Evolutionary conservation across 2,329 filamentous ascomycete genomes (phyloP).

Genomic region (Pseudocercospora cruenta): DNA sequence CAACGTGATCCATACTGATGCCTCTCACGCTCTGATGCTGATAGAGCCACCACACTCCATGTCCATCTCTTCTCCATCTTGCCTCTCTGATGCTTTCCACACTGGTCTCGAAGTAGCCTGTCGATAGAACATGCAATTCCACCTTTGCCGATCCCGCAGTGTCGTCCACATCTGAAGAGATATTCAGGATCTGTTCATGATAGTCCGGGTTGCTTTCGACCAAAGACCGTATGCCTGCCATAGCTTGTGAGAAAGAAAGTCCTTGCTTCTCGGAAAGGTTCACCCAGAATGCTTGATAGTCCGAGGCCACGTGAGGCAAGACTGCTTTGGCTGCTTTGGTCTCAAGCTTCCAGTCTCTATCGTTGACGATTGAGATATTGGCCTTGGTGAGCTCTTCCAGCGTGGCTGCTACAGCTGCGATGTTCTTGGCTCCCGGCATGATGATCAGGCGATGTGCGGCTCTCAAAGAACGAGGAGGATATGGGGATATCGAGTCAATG

Average conservation of each 20-base stretch:
- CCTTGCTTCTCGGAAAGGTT: background rate
- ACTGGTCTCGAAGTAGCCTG: background rate
- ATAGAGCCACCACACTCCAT: conserved; percentile 56
- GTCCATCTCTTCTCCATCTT: background rate
- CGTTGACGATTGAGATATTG: background rate
- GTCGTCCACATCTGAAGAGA: background rate
- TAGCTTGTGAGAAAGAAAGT: background rate
- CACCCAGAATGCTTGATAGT: background rate
- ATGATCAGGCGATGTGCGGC: too few relatives aligned
- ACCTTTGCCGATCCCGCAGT: background rate
- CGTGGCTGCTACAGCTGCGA: background rate
- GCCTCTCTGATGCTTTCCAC: conserved; percentile 4
- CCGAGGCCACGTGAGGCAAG: background rate
- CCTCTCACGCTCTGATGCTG: background rate
- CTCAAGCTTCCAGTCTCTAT: background rate
- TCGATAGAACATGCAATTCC: background rate
- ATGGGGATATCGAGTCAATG: too few relatives aligned
- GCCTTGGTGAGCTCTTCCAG: background rate
- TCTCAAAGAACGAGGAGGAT: too few relatives aligned
- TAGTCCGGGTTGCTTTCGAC: background rate
- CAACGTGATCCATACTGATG: background rate
- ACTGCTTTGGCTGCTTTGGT: background rate
- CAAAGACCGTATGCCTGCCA: background rate
- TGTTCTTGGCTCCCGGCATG: too few relatives aligned
- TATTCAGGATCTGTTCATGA: background rate